phyloP scores from a whole-genome alignment of 108 stramenopile genomes.

The Cyclotella kingstonii region DNA sequence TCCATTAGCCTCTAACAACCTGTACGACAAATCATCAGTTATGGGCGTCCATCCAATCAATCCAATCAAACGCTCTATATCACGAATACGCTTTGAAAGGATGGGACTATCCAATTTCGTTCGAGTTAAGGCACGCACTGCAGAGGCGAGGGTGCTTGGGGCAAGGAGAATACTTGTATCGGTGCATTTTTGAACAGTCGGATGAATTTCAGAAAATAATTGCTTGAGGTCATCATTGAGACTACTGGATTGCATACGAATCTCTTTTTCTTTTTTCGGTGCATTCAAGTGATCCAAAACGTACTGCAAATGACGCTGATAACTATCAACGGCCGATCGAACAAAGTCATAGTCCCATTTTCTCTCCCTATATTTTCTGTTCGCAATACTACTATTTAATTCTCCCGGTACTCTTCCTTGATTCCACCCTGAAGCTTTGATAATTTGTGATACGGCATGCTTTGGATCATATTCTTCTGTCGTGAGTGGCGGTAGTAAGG shows the following conservation, averaged over 20 bases:
- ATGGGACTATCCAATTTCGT: constrained; percentile 53
- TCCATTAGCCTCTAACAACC: constrained; percentile 78
- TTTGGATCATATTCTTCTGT: constrained; percentile 35
- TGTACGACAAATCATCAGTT: constrained; percentile 66
- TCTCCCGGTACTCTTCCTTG: constrained; percentile 20
- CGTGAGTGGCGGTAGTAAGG: constrained; percentile 16
- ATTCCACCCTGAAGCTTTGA: constrained; percentile 25
- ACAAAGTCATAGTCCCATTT: constrained; percentile 44
- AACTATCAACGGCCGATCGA: constrained; percentile 32
- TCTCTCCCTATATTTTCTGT: constrained; percentile 18
- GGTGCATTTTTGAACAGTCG: constrained; percentile 24
- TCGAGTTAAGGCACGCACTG: constrained; percentile 55
- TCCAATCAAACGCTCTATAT: constrained; percentile 72
- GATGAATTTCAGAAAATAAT: constrained; percentile 30
- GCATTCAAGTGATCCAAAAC: constrained; percentile 25
- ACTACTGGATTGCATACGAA: not conserved
- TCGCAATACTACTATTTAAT: constrained; percentile 9
- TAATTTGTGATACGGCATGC: constrained; percentile 19
- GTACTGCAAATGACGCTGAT: constrained; percentile 42
- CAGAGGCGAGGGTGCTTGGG: constrained; percentile 48
- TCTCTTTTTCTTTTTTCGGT: not conserved
- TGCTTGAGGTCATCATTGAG: not conserved
- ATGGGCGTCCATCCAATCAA: constrained; percentile 59
- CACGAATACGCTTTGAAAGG: constrained; percentile 54
- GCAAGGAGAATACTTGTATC: constrained; percentile 48